Evolutionary conservation across 495 filamentous ascomycete species (phyloP), one percentile per base, ranked within the genome.

Genomic region (Tuber indicum): DNA sequence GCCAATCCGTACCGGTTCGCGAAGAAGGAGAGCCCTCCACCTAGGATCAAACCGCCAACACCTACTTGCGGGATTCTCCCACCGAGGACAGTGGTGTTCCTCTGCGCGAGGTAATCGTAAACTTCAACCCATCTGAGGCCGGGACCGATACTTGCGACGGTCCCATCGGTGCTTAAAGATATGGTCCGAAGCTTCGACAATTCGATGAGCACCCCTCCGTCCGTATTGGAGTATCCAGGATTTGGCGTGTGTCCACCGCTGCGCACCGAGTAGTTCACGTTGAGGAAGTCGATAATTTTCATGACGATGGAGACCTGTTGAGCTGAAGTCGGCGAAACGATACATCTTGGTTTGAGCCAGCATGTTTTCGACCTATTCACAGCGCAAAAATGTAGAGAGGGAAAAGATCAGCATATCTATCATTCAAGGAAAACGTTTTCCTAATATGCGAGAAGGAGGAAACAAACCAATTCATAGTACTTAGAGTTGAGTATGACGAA

Each of bases 31-130:
- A 89, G 85, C 16, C 88, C 88, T 74, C 85, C 89, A 45, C 89
- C 89, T 2, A 91, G 86, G 14, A 86, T 83, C 39, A 90, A 84
- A 14, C 90, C 90, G 41, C 86, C 86, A 5, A 90, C 88, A 39
- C 90, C 90, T 58, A 91, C 86, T 14, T 84, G 84, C 0, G 85
- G 76, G 39, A 84, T 85, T 12, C 90, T 86, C 41, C 89, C 89
- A 26, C 89, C 91, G 9, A 75, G 73, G 75, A 70, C 75, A 46
- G 58, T 72, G 6, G 76, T 47, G 8, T 73, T 71, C 42, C 23
- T 62, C 8, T 72, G 62, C 36, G 75, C 72, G 9, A 81, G 47
- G 19, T 73, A 76, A n/a, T 44, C 14, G 66, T 81, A 81, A n/a
- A 81, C 79, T 21, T 79, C 75, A 10, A 74, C 76, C 79, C 77